Percentiles rank a stretch among this genome's conserved stretches.
phyloP scores from a whole-genome alignment of 768 basidiomycete species.

The Kwoniella heveanensis region DNA sequence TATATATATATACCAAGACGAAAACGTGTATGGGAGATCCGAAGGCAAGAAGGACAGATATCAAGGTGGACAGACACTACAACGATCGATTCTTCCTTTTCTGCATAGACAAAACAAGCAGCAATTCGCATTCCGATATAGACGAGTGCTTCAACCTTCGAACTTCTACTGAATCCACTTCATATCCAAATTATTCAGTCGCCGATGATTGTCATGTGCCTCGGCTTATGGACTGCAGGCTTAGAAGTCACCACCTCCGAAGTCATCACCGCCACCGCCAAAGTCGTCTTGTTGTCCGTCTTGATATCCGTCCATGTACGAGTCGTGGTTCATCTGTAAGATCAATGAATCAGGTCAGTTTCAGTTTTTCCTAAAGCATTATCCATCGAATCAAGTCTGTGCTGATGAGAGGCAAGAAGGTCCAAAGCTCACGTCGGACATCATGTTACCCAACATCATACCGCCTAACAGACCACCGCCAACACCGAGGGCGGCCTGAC shows the following conservation, averaged over 20 bases:
- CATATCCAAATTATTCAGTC: too few relatives aligned
- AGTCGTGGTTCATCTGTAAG: slow-evolving; percentile 23
- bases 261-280: slow-evolving; percentile 32
- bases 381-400: too few relatives aligned
- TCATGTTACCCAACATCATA: slow-evolving; percentile 49
- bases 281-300: slow-evolving; percentile 31
- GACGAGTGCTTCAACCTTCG: too few relatives aligned
- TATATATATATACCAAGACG: too few relatives aligned
- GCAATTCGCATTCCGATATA: too few relatives aligned
- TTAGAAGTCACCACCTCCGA: slow-evolving; percentile 34
- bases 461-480: slow-evolving; percentile 50
- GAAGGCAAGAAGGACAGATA: too few relatives aligned
- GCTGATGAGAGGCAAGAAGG: neutral
- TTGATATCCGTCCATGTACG: slow-evolving; percentile 44
- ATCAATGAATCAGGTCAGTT: neutral
- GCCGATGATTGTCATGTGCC: too few relatives aligned
- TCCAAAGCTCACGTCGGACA: slow-evolving; percentile 37
- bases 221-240: neutral
- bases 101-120: too few relatives aligned
- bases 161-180: too few relatives aligned
- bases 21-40: neutral
- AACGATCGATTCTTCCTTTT: too few relatives aligned
- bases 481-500: slow-evolving; percentile 40
- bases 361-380: too few relatives aligned
- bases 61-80: too few relatives aligned